These are phyloP conservation scores for Leptographium procerum DNA, from an alignment of 2,329 filamentous ascomycete species.

Conservation along the genomic window DNA sequence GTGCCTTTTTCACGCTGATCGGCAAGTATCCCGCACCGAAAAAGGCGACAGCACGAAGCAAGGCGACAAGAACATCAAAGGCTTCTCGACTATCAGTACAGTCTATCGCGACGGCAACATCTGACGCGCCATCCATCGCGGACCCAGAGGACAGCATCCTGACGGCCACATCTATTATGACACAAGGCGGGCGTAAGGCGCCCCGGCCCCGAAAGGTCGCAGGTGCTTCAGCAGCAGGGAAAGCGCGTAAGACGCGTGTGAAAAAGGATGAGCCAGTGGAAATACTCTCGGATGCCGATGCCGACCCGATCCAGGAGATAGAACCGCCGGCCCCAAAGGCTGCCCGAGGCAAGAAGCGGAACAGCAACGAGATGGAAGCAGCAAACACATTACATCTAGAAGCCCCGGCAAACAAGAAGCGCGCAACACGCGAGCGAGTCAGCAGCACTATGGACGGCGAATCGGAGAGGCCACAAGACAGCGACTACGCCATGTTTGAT, in stretches of 20 bases:
- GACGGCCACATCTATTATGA: constrained; percentile 48
- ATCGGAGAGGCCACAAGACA: constrained; percentile 20
- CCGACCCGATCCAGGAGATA: constrained; percentile 6
- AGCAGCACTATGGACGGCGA: constrained; percentile 30
- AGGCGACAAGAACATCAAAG: constrained; percentile 51
- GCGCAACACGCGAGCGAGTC: constrained; percentile 37
- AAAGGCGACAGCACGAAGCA: constrained; percentile 41
- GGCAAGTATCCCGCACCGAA: constrained; percentile 46
- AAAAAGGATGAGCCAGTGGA: constrained; percentile 47
- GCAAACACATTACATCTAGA: constrained; percentile 29
- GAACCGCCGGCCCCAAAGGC: not conserved
- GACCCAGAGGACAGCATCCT: constrained; percentile 48
- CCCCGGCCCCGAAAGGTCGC: constrained; percentile 44
- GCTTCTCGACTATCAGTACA: constrained; percentile 53
- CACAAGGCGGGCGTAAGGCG: constrained; percentile 38
- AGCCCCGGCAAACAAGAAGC: constrained; percentile 46
- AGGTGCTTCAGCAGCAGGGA: constrained; percentile 23
- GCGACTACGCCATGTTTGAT: constrained; percentile 42
- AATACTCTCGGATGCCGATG: constrained; percentile 26
- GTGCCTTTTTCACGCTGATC: constrained; percentile 68
- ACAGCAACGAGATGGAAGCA: constrained; percentile 47
- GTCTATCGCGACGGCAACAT: constrained; percentile 38
- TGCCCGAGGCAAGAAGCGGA: constrained; percentile 45
- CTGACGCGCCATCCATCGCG: constrained; percentile 36
- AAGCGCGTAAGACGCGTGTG: constrained; percentile 31